These are phyloP conservation scores for Cystoisospora suis DNA, from an alignment of 169 alveolate genomes.

Conservation along the genomic window DNA sequence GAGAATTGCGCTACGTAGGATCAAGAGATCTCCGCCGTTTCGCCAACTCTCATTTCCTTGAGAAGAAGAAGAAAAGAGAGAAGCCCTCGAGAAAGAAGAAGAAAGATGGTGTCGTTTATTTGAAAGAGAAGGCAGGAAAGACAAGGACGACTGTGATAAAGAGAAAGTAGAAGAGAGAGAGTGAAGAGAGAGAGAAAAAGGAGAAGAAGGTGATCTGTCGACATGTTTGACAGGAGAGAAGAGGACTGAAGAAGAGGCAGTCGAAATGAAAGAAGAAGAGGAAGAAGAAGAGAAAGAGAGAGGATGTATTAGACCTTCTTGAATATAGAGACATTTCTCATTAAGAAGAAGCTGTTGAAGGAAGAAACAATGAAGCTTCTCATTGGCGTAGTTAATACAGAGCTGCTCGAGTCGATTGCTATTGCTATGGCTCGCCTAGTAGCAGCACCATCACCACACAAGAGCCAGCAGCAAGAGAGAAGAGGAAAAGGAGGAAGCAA, in stretches of 20 bases:
- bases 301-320: background rate
- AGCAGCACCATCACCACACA: background rate
- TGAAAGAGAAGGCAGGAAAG: background rate
- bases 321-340: background rate
- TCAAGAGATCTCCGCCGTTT: too few relatives aligned
- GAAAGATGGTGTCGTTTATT: too few relatives aligned
- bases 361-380: constrained; percentile 31
- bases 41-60: too few relatives aligned
- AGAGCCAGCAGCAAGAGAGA: too few relatives aligned
- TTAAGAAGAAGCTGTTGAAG: constrained; percentile 1
- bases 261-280: background rate
- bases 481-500: background rate
- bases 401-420: constrained; percentile 44
- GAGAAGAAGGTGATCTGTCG: too few relatives aligned
- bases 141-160: background rate
- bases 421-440: background rate
- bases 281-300: background rate
- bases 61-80: background rate
- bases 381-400: constrained; percentile 54
- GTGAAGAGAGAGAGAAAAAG: background rate
- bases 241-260: background rate
- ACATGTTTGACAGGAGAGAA: too few relatives aligned
- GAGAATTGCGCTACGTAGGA: too few relatives aligned
- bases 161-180: background rate
- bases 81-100: background rate